These are phyloP conservation scores for Handroanthus guayacan DNA, from an alignment of 257 asterid genomes.

Conservation along the genomic window DNA sequence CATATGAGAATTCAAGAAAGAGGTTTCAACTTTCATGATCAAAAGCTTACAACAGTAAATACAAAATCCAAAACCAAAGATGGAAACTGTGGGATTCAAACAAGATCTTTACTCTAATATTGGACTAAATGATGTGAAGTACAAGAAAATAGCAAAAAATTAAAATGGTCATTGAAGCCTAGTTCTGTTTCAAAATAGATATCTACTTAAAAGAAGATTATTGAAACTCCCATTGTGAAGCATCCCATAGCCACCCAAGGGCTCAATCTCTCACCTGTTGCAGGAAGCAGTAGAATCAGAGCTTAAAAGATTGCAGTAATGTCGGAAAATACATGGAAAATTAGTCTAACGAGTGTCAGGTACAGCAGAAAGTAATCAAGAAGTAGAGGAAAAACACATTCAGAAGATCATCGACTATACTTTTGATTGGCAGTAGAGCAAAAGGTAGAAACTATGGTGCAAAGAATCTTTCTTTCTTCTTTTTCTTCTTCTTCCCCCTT, in stretches of 20 bases:
- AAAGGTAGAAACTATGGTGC: slow-evolving; percentile 4
- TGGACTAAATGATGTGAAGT: slow-evolving; percentile 19
- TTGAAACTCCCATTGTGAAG: slow-evolving; percentile 81
- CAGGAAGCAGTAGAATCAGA: slow-evolving; percentile 30
- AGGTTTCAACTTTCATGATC: slow-evolving; percentile 22
- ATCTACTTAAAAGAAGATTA: slow-evolving; percentile 70
- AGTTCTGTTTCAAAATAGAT: slow-evolving; percentile 6
- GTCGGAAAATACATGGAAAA: background rate
- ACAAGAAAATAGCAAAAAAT: slow-evolving; percentile 26
- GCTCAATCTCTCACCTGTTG: slow-evolving; percentile 83
- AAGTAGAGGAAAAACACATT: background rate
- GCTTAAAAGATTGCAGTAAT: slow-evolving; percentile 2
- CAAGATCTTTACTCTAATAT: slow-evolving; percentile 15
- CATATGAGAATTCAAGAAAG: background rate
- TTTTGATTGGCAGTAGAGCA: background rate
- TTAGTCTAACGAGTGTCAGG: slow-evolving; percentile 4
- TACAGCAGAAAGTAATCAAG: background rate
- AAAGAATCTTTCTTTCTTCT: slow-evolving; percentile 3
- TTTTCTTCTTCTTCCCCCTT: too few species aligned
- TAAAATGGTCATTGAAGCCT: slow-evolving; percentile 25
- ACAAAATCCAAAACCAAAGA: background rate
- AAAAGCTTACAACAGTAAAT: slow-evolving; percentile 11
- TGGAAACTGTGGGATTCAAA: slow-evolving; percentile 9
- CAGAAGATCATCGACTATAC: background rate
- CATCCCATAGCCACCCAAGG: slow-evolving; percentile 93